Evolutionary conservation across 805 yeast species (phyloP), one percentile per base, ranked within the genome.

Genomic region (Pichia exigua): DNA sequence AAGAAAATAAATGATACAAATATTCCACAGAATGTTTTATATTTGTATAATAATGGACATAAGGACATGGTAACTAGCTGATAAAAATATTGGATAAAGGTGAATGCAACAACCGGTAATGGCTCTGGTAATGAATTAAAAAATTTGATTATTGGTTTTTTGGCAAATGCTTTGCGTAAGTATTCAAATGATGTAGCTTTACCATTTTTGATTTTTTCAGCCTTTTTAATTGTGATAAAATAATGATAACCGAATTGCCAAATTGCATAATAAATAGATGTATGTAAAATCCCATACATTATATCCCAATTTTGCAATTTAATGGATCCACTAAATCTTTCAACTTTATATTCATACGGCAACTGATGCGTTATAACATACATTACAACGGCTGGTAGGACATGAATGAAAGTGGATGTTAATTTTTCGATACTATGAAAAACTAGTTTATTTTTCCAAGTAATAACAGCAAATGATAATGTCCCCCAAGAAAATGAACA

Each of bases 391-490:
- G 97, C 96, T 1, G 99, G 99, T 70, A 88, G 77, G 15, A 94
- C 74, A 64, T 92, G 99, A 56, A 92, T 92, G 61, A 89, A 86
- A 2, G 95, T 83, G 21, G 92, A 82, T 2, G 98, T 94, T 17
- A 91, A 88, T 66, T 92, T 92, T 58, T 92, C 99, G 54, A 92
- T 78, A 13, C 92, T 83, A 64, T 92, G 99, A 46, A 92, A 73
- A 10, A 92, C 98, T 50, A 92, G 73, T 8, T 97, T 90, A 65
- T 92, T 92, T 59, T 96, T 76, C 99, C 98, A 92, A 0, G 97
- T 87, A 44, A 92, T 82, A 22, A 92, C 96, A 0, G 97, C 97
- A 77, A 88, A 91, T 7, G 96, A 79, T 51, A 92, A 69, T 0
- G 97, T 88, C 1, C 98, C 99, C 70, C 85, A 82, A 1, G 94